Evolutionary conservation across 2,329 filamentous ascomycete species (phyloP), one percentile per base, ranked within the genome.

Genomic region (Pezicula carpinea): DNA sequence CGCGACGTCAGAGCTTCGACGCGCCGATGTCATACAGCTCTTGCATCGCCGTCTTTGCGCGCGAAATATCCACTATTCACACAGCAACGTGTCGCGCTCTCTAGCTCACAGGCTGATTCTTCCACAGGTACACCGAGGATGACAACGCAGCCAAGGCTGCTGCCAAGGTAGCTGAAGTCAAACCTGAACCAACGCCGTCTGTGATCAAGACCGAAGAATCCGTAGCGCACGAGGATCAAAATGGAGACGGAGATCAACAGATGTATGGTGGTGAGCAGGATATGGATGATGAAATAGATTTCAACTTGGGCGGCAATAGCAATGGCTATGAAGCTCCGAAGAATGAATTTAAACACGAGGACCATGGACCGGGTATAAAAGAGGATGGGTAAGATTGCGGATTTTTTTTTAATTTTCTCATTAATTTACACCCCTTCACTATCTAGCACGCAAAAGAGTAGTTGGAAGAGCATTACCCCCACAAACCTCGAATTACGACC

Each of bases 351-450:
- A 52, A 52, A 5, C 58, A 64, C 47, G 65, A 70, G 41, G 47
- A 63, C 39, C 71, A 73, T 55, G 80, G 77, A 50, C 82, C 87
- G 52, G 85, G 83, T 51, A 87, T 91, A 48, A 95, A 95, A 69
- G 89, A 95, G 80, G 89, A 95, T 65, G 89, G 89, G 89, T 95
- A 83, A 91, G 89, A 82, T 58, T 56, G 47, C 49, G 55, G 59
- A 39, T 43, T 29, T 53, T 56, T 58, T 50, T 43, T n/a, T n/a
- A n/a, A n/a, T n/a, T n/a, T 51, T 55, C 50, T 49, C 40, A 31
- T 48, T 40, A 48, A 14, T 41, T 31, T 44, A 34, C 32, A 39
- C 40, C 19, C 44, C 43, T 48, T 26, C 23, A 26, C 23, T 26
- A 26, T 26, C 6, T 26, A 26, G 23, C 23, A 26, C 23, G 23